Evolutionary conservation across 371 early-diverging fungal genomes (phyloP), one percentile per base, ranked within the genome.

Genomic region (Apophysomyces ossiformis): DNA sequence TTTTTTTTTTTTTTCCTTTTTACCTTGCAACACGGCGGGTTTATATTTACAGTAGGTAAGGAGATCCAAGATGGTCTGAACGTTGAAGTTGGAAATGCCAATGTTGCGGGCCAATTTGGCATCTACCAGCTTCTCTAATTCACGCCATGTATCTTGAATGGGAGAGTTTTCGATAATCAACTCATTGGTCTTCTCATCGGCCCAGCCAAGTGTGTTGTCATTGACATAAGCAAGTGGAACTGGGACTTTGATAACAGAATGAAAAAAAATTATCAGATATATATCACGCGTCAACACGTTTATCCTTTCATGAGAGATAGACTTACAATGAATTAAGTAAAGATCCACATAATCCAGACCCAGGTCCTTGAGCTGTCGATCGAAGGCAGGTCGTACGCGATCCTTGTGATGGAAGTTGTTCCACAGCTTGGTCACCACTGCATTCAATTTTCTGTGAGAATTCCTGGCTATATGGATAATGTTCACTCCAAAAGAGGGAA

Each of bases 341-440:
- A 90, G 69, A 75, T 91, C 92, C 15, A 93, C 60, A 65, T 89
- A 91, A 36, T 79, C 75, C n/a, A 85, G 62, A 57, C 72, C 75
- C 54, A 91, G 69, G 36, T 87, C 76, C 58, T 64, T 38, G 39
- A 90, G 71, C 35, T 85, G 81, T 15, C 61, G 54, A 18, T 82
- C 76, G 63, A 88, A 70, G 5, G 74, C 84, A 39, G 82, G 69
- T 2, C 77, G 73, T 0, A 88, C 86, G 58, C 82, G 47, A 4
- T 78, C 73, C 58, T 84, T 83, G 47, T 62, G 44, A 56, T 87
- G 88, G 59, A 72, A 73, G 37, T 76, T 79, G 67, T 88, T 90
- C 90, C 89, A 89, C 37, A 92, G 75, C 75, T 94, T 94, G 54
- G 89, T 85, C 38, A 90, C 87, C 62, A 92, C 86, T 81, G 86